Evolutionary conservation across 345 rosid genomes (phyloP), one percentile per base, ranked within the genome.

Genomic region (Fremontodendron californicum): DNA sequence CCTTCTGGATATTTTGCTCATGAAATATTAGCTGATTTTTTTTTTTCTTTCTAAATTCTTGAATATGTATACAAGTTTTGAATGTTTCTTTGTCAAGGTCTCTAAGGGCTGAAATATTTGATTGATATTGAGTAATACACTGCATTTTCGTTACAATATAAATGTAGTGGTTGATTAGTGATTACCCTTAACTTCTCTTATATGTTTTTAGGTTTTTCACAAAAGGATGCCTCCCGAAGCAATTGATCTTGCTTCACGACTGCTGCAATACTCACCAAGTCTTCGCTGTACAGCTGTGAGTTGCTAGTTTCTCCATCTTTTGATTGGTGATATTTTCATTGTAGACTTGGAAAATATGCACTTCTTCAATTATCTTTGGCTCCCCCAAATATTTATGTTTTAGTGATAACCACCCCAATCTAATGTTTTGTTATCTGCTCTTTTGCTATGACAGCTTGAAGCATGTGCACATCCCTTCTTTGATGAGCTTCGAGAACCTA

Each of bases 161-260:
- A 72, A 6, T 23, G 51, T 60, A 18, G 5, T 16, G 4, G 9
- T 54, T 16, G 4, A 40, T 35, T 60, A 21, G 43, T 16, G 4
- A 40, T 35, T 60, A 21, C 21, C 15, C 10, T 73, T 48, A 11
- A 69, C 19, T 25, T 33, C 12, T 5, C 73, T 9, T 68, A 7
- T 29, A 19, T 67, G 58, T 70, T 10, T 39, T 25, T 72, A 90
- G 95, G 88, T 92, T 63, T 92, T 92, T 74, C 95, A 92, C 82
- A 92, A 90, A 80, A 79, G 93, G 42, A 90, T 92, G 94, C 97
- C 97, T 74, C 97, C 96, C 0, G 96, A 90, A 81, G 96, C 96
- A 5, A 90, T 93, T 79, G 98, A 91, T 84, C 90, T 91, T 48
- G 98, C 93, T 63, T 93, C 94, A 0, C 83, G 94, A 74, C 78